Percentiles rank a stretch among this genome's conserved stretches.
These are phyloP conservation scores for Agaricus blazei DNA, from an alignment of 768 basidiomycete species.

Conservation along the genomic window DNA sequence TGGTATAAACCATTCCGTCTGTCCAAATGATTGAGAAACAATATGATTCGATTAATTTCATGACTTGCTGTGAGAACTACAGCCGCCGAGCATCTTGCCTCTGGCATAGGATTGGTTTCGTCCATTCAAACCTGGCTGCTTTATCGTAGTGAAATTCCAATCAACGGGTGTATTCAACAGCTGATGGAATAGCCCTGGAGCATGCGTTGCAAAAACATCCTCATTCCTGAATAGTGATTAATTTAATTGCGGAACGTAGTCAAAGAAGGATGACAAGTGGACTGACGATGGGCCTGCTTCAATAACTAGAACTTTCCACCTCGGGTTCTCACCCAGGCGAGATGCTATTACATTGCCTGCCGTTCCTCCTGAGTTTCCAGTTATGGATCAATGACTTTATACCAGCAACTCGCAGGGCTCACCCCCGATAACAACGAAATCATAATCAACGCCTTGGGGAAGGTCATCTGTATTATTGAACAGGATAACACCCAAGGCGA, in stretches of 20 bases:
- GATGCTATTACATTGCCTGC: conserved; percentile 11
- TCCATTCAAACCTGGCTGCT: conserved; percentile 9
- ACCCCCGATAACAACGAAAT: conserved; percentile 12
- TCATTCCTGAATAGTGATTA: not conserved
- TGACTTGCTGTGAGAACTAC: conserved; percentile 12
- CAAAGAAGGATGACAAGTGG: not conserved
- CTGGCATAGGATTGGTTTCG: conserved; percentile 4
- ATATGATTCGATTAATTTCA: not conserved
- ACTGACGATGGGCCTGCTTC: conserved; percentile 13
- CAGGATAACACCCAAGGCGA: not conserved
- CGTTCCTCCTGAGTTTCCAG: conserved; percentile 8
- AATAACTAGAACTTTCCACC: conserved; percentile 11
- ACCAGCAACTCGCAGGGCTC: not conserved
- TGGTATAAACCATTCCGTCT: conserved; percentile 27
- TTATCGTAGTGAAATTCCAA: conserved; percentile 14
- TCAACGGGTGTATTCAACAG: conserved; percentile 9
- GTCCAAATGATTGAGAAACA: too few relatives aligned
- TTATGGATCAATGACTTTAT: not conserved
- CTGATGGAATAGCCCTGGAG: not conserved
- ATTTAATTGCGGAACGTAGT: not conserved
- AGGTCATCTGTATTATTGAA: not conserved
- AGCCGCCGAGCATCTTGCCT: conserved; percentile 10
- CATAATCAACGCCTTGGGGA: not conserved
- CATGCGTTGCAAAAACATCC: conserved; percentile 3
- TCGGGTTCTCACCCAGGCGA: conserved; percentile 8